phyloP scores from a whole-genome alignment of 768 basidiomycete species.

The Amanita pseudoporphyria region DNA sequence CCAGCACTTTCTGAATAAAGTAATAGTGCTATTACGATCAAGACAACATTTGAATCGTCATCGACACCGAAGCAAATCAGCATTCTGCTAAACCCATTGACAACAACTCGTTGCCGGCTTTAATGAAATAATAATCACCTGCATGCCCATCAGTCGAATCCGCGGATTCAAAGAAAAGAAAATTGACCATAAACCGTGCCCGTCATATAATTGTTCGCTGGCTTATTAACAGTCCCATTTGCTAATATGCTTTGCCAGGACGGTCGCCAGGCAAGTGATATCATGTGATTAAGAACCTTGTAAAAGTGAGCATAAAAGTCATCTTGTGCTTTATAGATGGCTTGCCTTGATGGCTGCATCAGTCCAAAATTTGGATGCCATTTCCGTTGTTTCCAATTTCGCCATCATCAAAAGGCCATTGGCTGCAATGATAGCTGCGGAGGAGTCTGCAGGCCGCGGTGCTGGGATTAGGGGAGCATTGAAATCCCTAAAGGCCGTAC shows the following conservation, averaged over 20 bases:
- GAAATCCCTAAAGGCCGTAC: constrained; percentile 47
- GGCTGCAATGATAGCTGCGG: constrained; percentile 55
- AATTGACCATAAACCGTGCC: constrained; percentile 43
- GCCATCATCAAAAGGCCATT: constrained; percentile 52
- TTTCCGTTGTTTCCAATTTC: constrained; percentile 25
- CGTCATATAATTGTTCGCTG: constrained; percentile 44
- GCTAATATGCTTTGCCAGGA: constrained; percentile 56
- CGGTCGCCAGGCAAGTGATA: constrained; percentile 45
- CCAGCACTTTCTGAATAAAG: background rate
- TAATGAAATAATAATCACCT: constrained; percentile 61
- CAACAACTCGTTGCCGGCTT: constrained; percentile 43
- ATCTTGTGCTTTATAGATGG: background rate
- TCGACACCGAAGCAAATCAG: constrained; percentile 2
- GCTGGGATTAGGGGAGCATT: constrained; percentile 48
- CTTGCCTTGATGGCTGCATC: constrained; percentile 40
- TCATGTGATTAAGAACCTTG: constrained; percentile 39
- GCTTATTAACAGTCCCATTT: constrained; percentile 56
- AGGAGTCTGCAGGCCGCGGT: constrained; percentile 56
- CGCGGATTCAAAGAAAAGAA: background rate
- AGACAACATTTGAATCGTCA: background rate
- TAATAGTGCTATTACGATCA: background rate
- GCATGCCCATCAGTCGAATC: constrained; percentile 1
- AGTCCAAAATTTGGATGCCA: constrained; percentile 29
- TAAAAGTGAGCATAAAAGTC: constrained; percentile 1
- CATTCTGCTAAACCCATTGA: constrained; percentile 34